Base-by-base conservation (phyloP, 257 asterid species). In the Solanum pinnatisectum region DNA sequence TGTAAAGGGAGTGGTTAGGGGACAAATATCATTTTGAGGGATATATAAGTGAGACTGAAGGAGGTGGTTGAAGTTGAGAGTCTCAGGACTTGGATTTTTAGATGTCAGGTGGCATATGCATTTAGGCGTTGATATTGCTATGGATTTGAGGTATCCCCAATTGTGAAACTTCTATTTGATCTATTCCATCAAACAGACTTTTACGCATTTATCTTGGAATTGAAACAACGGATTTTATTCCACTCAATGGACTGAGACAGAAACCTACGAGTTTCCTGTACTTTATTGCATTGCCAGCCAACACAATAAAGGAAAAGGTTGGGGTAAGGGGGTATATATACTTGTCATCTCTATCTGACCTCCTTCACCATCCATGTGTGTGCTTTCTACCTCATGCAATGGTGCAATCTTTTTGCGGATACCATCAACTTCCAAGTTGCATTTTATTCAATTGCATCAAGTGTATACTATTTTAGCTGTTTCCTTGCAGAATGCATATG, bases 401-500 rank as follows among this genome's bases (percentile, higher is more conserved):
- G 67, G 40, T 27, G 40, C 85, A 46, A 25, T 3, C 6, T 79
- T 27, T 15, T 30, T 15, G 25, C 2, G 10, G 68, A 81, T 27
- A 30, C 42, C 15, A 44, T 81, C 68, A 46, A 81, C 30, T 81
- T 10, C 40, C 70, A 46, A 81, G 30, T 30, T 30, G 85, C 85
- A 46, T 46, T 16, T 11, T 46, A 16, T 46, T 8, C 30, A 22
- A 30, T 30, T 46, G 85, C 68, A 1, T 81, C 42, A 18, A 46
- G 30, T 81, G 30, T 35, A 10, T 42, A 23, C 65, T 74, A 12
- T 42, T 7, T 86, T 14, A 30, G 30, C 30, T 30, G 23, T 76
- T 46, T 30, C 30, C 42, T n/a, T 84, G 33, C 87, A 96, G 98
- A 97, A 96, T 88, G 52, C 11, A 20, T 96, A 93, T 82, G 92